Conservation (phyloP, 2,329 filamentous ascomycete genomes). For the Elsinoe arachidis region DNA sequence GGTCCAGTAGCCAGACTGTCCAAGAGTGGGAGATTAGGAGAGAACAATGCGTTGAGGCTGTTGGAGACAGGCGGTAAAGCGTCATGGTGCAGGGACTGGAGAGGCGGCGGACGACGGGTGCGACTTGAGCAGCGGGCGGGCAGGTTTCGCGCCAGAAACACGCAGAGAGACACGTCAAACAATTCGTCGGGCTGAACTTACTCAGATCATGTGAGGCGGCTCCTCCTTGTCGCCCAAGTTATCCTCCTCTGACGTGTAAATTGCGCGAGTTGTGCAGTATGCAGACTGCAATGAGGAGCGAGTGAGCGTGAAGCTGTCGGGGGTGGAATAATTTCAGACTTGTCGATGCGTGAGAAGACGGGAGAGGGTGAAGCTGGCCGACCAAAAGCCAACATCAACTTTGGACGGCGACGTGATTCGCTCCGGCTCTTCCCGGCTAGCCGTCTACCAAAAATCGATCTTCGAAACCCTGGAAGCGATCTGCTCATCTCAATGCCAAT, state of each 20-base stretch:
- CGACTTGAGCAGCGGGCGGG: background rate
- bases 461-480: background rate
- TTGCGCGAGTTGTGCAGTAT: background rate
- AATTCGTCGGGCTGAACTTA: constrained; percentile 6
- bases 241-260: background rate
- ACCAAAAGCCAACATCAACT: background rate
- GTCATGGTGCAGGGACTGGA: constrained; percentile 7
- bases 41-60: constrained; percentile 11
- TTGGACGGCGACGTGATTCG: constrained; percentile 3
- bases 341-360: background rate
- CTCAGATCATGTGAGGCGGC: background rate
- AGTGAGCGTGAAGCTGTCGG: background rate
- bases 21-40: background rate
- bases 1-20: background rate
- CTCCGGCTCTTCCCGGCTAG: background rate
- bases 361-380: background rate
- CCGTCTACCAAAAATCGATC: background rate
- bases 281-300: background rate
- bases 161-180: constrained; percentile 9
- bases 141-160: constrained; percentile 1
- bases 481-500: background rate
- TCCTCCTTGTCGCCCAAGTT: background rate
- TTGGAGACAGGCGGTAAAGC: constrained; percentile 14
- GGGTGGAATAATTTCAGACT: background rate
- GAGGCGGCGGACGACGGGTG: background rate